Evolutionary conservation across 163 green algal species (phyloP).

Genomic region (Volvox carteri): DNA sequence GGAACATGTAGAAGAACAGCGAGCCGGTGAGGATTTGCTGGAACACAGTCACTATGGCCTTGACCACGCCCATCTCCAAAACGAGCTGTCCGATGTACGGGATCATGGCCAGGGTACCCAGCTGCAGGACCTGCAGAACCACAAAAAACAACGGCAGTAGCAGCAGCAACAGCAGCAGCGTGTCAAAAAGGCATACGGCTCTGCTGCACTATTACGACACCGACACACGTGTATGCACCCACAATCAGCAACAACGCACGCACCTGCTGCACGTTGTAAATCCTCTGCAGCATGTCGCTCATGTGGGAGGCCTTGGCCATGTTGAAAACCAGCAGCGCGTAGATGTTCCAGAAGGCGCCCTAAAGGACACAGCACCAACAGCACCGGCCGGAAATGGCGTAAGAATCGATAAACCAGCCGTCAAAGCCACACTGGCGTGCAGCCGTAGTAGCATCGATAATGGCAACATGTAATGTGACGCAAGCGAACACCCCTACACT

Average conservation of each 20-base stretch:
- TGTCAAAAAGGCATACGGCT: too few relatives aligned
- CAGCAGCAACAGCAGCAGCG: too few relatives aligned
- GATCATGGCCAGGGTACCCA: conserved; percentile 86
- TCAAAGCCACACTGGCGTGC: too few relatives aligned
- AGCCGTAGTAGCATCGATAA: too few relatives aligned
- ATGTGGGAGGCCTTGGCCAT: conserved; percentile 63
- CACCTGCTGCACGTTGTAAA: conserved; percentile 67
- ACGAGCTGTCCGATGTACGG: conserved; percentile 77
- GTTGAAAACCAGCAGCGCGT: conserved; percentile 81
- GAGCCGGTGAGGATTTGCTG: conserved; percentile 74
- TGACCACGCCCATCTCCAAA: conserved; percentile 68
- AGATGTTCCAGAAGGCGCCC: conserved; percentile 83
- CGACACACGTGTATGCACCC: too few relatives aligned
- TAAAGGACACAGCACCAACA: too few relatives aligned
- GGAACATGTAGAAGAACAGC: conserved; percentile 90
- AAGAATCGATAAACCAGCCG: too few relatives aligned
- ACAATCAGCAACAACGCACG: too few relatives aligned
- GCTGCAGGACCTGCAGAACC: conserved; percentile 73
- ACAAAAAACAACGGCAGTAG: not conserved
- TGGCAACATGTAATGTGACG: too few relatives aligned
- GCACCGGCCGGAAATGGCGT: too few relatives aligned
- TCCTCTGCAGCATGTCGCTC: conserved; percentile 50
- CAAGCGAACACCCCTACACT: too few relatives aligned
- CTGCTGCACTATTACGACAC: too few relatives aligned
- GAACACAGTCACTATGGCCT: conserved; percentile 57